phyloP scores from a whole-genome alignment of 352 stramenopile species.

The Pelagophyceae sp. region DNA sequence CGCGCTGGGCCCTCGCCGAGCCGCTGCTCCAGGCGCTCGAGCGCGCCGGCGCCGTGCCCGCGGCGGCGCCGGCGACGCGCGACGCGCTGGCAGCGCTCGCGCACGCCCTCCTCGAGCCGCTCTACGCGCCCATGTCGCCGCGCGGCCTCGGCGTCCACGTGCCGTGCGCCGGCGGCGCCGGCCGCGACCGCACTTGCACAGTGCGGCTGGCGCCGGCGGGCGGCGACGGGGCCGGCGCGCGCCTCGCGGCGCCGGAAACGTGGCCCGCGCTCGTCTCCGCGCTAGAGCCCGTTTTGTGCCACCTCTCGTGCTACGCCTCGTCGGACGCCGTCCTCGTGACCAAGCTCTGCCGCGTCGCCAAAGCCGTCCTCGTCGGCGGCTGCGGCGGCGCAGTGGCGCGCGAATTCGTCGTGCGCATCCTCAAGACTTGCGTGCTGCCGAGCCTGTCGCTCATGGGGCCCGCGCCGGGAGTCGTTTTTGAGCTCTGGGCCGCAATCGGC shows the following conservation, averaged over 20 bases:
- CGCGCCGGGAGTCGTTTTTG: not conserved
- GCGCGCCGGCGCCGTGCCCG: not conserved
- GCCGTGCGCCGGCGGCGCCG: not conserved
- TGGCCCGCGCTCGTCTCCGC: not conserved
- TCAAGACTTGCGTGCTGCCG: not conserved
- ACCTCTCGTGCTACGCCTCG: not conserved
- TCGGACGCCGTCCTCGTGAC: not conserved
- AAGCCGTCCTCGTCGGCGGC: not conserved
- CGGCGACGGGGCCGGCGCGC: too few species aligned
- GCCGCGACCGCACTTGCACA: too few species aligned
- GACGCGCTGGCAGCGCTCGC: not conserved
- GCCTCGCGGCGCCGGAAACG: not conserved
- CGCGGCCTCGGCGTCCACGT: not conserved
- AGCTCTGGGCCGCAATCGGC: not conserved
- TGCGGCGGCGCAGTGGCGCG: not conserved
- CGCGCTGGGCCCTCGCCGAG: not conserved
- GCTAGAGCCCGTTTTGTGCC: not conserved
- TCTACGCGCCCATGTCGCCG: not conserved
- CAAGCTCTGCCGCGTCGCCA: slow-evolving; percentile 2
- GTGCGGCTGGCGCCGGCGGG: too few species aligned
- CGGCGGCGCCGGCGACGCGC: not conserved
- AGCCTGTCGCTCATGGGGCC: not conserved
- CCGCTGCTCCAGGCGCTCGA: not conserved
- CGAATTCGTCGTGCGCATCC: not conserved
- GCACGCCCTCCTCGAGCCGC: not conserved